A percentile compares a stretch with the other conserved stretches of the same genome.
phyloP scores from a whole-genome alignment of 225 moss, liverwort and hornwort genomes.

The Sphagnum contortum region DNA sequence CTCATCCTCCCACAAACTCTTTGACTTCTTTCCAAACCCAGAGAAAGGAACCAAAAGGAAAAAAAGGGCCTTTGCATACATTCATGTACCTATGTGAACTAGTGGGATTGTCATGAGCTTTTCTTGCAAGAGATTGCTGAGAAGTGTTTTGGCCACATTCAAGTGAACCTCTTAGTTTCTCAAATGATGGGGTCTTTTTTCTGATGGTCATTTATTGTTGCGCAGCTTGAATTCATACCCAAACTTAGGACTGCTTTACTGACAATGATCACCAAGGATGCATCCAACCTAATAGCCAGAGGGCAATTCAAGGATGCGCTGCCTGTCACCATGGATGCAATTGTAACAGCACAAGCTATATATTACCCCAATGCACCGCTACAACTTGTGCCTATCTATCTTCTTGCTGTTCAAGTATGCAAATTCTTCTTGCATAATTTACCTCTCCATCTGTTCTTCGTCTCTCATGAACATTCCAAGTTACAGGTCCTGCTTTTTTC shows the following conservation, averaged over 20 bases:
- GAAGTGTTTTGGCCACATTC: neutral
- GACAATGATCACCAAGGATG: slow-evolving; percentile 46
- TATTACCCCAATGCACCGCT: slow-evolving; percentile 62
- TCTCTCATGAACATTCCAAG: too few species aligned
- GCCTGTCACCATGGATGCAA: slow-evolving; percentile 68
- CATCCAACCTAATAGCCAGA: slow-evolving; percentile 32
- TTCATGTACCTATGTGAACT: neutral
- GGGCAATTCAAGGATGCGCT: slow-evolving; percentile 59
- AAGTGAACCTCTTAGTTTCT: neutral
- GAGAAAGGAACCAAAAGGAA: neutral
- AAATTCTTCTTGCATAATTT: neutral
- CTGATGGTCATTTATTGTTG: neutral
- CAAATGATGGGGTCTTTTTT: too few species aligned
- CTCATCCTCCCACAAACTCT: neutral
- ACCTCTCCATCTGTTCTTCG: too few species aligned
- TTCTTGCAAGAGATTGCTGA: neutral
- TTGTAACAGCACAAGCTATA: slow-evolving; percentile 48
- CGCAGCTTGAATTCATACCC: slow-evolving; percentile 49
- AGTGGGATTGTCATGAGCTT: neutral
- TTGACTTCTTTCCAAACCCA: neutral
- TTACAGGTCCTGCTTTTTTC: too few species aligned
- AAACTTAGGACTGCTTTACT: slow-evolving; percentile 52
- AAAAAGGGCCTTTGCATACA: neutral
- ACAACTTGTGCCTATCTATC: slow-evolving; percentile 61
- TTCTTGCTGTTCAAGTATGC: slow-evolving; percentile 71